A percentile compares a stretch with the other conserved stretches of the same genome.
These are phyloP conservation scores for Takashimella tepidaria DNA, from an alignment of 1,284 basidiomycete genomes.

Conservation along the genomic window DNA sequence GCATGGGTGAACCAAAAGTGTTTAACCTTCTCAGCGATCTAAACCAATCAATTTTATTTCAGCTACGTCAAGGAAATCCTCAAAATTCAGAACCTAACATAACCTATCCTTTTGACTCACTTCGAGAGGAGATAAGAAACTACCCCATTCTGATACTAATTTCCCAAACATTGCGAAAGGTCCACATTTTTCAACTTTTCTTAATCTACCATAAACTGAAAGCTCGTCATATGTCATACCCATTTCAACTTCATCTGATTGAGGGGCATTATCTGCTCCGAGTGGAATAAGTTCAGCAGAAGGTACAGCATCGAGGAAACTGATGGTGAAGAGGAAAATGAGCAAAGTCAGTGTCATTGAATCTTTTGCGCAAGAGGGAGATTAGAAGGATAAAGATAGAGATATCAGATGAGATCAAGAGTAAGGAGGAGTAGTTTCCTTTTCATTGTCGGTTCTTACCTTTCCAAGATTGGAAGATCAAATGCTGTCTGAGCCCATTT, in stretches of 20 bases:
- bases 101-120: slow-evolving; percentile 55
- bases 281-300: slow-evolving; percentile 97
- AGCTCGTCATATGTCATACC: slow-evolving; percentile 99
- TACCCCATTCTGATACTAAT: slow-evolving; percentile 86
- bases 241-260: slow-evolving; percentile 97
- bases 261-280: slow-evolving; percentile 77
- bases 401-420: too few relatives aligned
- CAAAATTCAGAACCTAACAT: too few relatives aligned
- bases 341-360: not conserved
- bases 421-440: too few relatives aligned
- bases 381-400: not conserved
- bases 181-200: slow-evolving; percentile 95
- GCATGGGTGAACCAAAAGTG: slow-evolving; percentile 96
- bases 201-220: slow-evolving; percentile 82
- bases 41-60: too few relatives aligned
- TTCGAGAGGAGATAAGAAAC: slow-evolving; percentile 65
- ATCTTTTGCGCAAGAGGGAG: too few relatives aligned
- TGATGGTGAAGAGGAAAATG: slow-evolving; percentile 36
- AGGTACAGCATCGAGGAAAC: slow-evolving; percentile 85
- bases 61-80: too few relatives aligned
- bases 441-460: slow-evolving; percentile 53
- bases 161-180: slow-evolving; percentile 96
- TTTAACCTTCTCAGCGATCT: slow-evolving; percentile 98
- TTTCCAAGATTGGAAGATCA: slow-evolving; percentile 73
- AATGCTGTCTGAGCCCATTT: slow-evolving; percentile 73